Evolutionary conservation across 768 basidiomycete species (phyloP).

Genomic region (Rhizopogon salebrosus): DNA sequence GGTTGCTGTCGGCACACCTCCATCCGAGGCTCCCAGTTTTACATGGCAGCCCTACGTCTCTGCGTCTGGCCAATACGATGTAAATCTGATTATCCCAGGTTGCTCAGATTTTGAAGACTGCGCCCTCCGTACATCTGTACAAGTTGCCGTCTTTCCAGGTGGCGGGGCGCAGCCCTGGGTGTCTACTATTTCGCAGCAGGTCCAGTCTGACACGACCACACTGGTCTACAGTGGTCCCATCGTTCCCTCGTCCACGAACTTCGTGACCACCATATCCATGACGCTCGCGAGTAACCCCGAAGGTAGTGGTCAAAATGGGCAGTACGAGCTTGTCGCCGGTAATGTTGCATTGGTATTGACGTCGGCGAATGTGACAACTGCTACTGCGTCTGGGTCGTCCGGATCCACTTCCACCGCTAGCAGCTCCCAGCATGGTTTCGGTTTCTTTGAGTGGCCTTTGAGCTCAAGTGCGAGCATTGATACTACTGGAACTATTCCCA

Average conservation of each 20-base stretch:
- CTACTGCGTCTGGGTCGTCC: conserved; percentile 22
- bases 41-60: conserved; percentile 94
- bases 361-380: conserved; percentile 45
- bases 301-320: conserved; percentile 59
- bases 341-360: conserved; percentile 74
- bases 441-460: conserved; percentile 87
- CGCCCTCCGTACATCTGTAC: conserved; percentile 69
- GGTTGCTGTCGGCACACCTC: conserved; percentile 57
- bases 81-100: conserved; percentile 84
- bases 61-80: conserved; percentile 77
- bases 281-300: conserved; percentile 59
- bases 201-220: conserved; percentile 51
- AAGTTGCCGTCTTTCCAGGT: conserved; percentile 79
- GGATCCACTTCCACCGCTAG: conserved; percentile 28
- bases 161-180: conserved; percentile 58
- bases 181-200: conserved; percentile 70
- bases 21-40: conserved; percentile 65
- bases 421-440: conserved; percentile 53
- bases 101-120: conserved; percentile 83
- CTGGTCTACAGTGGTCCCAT: conserved; percentile 81
- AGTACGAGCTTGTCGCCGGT: conserved; percentile 82
- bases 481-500: conserved; percentile 58
- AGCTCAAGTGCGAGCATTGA: conserved; percentile 40
- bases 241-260: conserved; percentile 64
- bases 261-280: conserved; percentile 73